Conservation (phyloP, 2,329 filamentous ascomycete genomes). For the Sporothrix brasiliensis region DNA sequence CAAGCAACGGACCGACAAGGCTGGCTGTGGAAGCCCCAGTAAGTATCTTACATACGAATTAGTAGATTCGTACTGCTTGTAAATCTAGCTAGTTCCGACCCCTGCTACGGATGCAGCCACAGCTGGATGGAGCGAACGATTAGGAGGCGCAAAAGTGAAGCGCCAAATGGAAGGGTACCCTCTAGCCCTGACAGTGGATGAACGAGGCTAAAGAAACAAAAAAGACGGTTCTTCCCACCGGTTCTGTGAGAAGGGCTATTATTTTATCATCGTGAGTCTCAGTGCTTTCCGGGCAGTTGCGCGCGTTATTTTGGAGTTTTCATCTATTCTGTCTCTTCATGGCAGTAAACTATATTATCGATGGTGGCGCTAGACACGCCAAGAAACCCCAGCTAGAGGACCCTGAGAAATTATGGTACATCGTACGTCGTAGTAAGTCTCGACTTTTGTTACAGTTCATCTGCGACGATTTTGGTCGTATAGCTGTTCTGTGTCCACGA, state of each 20-base stretch:
- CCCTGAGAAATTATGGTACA: not conserved
- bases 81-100: conserved; percentile 3
- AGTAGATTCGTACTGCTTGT: too few species aligned
- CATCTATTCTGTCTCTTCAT: not conserved
- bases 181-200: not conserved
- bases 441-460: not conserved
- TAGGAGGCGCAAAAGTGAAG: not conserved
- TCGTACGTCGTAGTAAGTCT: not conserved
- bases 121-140: not conserved
- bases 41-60: not conserved
- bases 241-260: not conserved
- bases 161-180: not conserved
- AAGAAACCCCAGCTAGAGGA: not conserved
- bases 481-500: not conserved
- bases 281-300: not conserved
- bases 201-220: conserved; percentile 2
- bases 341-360: not conserved
- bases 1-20: conserved; percentile 1
- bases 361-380: conserved; percentile 15
- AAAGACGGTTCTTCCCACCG: conserved; percentile 21
- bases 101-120: conserved; percentile 17
- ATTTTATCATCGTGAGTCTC: not conserved
- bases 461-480: not conserved
- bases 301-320: not conserved
- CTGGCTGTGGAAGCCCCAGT: not conserved